phyloP scores from a whole-genome alignment of 2,329 filamentous ascomycete species.

The Colletotrichum scovillei region DNA sequence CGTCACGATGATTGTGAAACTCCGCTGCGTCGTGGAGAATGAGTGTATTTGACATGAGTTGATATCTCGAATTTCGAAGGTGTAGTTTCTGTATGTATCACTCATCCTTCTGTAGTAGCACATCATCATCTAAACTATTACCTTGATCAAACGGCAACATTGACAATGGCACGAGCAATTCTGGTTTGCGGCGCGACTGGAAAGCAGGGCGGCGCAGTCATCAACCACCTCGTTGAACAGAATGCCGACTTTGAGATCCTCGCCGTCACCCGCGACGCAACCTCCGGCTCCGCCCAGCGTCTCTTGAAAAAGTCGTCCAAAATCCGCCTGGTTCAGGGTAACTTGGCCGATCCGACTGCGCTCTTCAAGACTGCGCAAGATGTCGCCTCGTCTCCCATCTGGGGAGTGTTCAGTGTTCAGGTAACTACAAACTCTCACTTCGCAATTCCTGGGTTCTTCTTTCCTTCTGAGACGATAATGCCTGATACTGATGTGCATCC shows the following conservation, averaged over 20 bases:
- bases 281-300: constrained; percentile 61
- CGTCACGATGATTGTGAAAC: not conserved
- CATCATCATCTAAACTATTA: not conserved
- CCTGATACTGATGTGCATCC: not conserved
- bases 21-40: not conserved
- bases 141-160: not conserved
- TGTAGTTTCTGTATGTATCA: not conserved
- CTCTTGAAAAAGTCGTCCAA: constrained; percentile 56
- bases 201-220: constrained; percentile 50
- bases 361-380: constrained; percentile 60
- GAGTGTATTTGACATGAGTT: not conserved
- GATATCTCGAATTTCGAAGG: no score
- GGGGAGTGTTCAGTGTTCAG: constrained; percentile 73
- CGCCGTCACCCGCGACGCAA: constrained; percentile 68
- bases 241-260: constrained; percentile 61
- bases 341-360: constrained; percentile 61
- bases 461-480: not conserved
- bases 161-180: constrained; percentile 42
- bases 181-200: constrained; percentile 51
- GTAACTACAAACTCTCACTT: constrained; percentile 40
- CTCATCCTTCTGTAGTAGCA: no score
- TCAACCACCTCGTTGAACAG: constrained; percentile 43
- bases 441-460: rapidly evolving
- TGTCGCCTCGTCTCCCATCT: constrained; percentile 49
- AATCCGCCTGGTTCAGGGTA: constrained; percentile 67